phyloP scores from a whole-genome alignment of 345 rosid genomes.

The Cardamine occulta region DNA sequence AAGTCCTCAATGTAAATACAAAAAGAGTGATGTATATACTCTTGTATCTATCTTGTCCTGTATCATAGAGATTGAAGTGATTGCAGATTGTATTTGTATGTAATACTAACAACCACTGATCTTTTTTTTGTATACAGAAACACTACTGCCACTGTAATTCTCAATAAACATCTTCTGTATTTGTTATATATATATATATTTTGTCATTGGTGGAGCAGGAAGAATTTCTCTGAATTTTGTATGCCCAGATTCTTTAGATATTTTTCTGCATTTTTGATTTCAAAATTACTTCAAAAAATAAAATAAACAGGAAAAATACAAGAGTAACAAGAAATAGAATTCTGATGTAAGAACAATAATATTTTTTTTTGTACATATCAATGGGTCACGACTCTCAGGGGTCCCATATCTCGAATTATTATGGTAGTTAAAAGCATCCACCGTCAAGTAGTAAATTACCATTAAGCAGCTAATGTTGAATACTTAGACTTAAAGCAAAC shows the following conservation, averaged over 20 bases:
- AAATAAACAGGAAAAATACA: neutral
- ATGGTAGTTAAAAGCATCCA: constrained; percentile 13
- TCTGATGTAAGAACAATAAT: neutral
- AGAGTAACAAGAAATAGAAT: neutral
- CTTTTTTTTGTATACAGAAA: constrained; percentile 31
- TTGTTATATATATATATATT: neutral
- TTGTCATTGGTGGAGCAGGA: neutral
- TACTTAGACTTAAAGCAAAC: constrained; percentile 38
- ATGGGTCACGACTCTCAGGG: neutral
- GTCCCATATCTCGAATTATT: constrained; percentile 4
- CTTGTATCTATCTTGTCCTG: constrained; percentile 26
- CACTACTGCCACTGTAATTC: constrained; percentile 24
- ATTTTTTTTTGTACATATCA: constrained; percentile 1
- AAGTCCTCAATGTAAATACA: constrained; percentile 38
- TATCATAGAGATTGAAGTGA: constrained; percentile 37
- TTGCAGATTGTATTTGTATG: constrained; percentile 40
- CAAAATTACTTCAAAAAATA: neutral
- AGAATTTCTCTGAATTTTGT: neutral
- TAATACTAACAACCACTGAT: constrained; percentile 34
- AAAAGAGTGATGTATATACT: constrained; percentile 35
- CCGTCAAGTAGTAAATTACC: constrained; percentile 18
- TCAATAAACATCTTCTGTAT: neutral
- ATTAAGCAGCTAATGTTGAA: constrained; percentile 28
- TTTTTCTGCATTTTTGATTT: neutral
- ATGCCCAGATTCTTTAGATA: neutral